Percentiles rank a stretch among this genome's conserved stretches.
These are phyloP conservation scores for Penicillium steckii DNA, from an alignment of 495 filamentous ascomycete genomes.

Conservation along the genomic window DNA sequence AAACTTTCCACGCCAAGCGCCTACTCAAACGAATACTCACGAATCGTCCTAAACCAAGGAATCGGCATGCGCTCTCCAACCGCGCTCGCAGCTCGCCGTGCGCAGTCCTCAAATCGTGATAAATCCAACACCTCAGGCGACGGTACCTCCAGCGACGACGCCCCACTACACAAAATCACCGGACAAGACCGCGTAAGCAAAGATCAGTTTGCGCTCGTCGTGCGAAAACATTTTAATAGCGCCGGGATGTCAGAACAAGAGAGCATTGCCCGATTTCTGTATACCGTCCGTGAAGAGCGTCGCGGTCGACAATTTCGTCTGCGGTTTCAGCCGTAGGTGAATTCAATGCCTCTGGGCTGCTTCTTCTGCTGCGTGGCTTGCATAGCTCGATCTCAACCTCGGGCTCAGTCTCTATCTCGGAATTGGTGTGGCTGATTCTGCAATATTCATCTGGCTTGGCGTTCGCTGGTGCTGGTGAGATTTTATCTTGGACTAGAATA, in stretches of 20 bases:
- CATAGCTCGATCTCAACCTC: background rate
- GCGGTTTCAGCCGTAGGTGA: constrained; percentile 41
- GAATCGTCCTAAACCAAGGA: constrained; percentile 67
- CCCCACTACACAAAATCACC: constrained; percentile 32
- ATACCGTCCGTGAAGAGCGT: constrained; percentile 65
- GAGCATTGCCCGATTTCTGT: constrained; percentile 81
- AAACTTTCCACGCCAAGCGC: constrained; percentile 66
- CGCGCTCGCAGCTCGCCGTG: constrained; percentile 41
- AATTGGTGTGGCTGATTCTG: background rate
- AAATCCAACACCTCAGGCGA: constrained; percentile 10
- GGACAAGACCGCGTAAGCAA: constrained; percentile 64
- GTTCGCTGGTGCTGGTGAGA: background rate
- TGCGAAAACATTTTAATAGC: constrained; percentile 88
- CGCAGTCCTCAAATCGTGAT: constrained; percentile 24
- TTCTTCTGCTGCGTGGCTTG: constrained; percentile 1
- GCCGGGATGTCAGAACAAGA: constrained; percentile 83
- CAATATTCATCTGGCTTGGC: background rate
- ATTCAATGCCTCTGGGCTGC: constrained; percentile 2
- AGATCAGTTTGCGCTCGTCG: constrained; percentile 75
- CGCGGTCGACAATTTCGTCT: constrained; percentile 44
- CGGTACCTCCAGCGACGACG: constrained; percentile 11
- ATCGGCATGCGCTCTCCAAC: constrained; percentile 60
- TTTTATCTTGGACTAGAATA: background rate
- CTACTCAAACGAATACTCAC: constrained; percentile 69
- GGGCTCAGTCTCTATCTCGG: background rate